A percentile compares a stretch with the other conserved stretches of the same genome.
Conservation (phyloP, 2,329 filamentous ascomycete species). For the Diaporthe citri region DNA sequence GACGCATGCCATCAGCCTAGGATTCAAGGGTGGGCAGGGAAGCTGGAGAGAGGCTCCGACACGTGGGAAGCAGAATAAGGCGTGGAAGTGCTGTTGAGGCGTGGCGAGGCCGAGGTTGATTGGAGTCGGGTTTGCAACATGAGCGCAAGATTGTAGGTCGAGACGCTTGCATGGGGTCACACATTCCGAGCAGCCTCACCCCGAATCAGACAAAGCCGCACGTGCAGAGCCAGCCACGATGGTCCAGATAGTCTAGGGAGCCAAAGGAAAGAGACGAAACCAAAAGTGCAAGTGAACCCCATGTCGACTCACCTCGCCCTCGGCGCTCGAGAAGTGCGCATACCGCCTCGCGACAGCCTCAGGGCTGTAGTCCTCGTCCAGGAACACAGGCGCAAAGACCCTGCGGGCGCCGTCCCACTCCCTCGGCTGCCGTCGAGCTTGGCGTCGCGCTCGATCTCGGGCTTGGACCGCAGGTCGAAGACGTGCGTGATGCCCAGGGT, state of each 20-base stretch:
- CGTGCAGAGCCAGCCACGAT: neutral
- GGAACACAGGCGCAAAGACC: conserved; percentile 75
- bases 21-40: neutral
- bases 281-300: conserved; percentile 22
- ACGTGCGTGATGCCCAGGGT: conserved; percentile 71
- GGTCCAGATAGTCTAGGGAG: conserved; percentile 35
- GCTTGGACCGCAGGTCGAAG: conserved; percentile 76
- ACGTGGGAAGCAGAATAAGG: neutral
- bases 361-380: conserved; percentile 70
- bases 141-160: neutral
- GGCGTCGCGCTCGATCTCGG: conserved; percentile 66
- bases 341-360: conserved; percentile 73
- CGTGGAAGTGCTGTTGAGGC: neutral
- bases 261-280: neutral
- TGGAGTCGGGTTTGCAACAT: no score
- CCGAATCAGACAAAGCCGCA: neutral
- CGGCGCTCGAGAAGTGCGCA: conserved; percentile 68
- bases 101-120: neutral
- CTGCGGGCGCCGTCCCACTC: conserved; percentile 66
- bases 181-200: neutral
- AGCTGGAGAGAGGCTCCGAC: neutral
- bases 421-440: conserved; percentile 49
- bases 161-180: neutral
- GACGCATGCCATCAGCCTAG: neutral
- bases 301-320: conserved; percentile 54